phyloP scores from a whole-genome alignment of 1,139 yeast species.

The Arxiozyma telluris region DNA sequence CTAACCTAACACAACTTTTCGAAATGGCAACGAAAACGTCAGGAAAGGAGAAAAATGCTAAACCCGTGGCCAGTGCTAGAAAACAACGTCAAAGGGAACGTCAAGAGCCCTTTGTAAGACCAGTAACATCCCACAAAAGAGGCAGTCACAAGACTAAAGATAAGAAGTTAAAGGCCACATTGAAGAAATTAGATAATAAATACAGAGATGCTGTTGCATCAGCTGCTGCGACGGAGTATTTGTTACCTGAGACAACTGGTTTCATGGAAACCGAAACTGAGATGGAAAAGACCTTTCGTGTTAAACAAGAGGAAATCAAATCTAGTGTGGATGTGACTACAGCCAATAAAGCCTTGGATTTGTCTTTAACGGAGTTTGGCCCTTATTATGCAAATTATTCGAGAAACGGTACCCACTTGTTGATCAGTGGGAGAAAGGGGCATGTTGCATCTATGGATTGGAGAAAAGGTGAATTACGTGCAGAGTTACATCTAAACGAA shows the following conservation, averaged over 20 bases:
- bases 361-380: conserved; percentile 70
- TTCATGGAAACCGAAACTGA: conserved; percentile 80
- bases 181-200: conserved; percentile 60
- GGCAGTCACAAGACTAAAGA: conserved; percentile 36
- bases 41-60: neutral
- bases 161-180: conserved; percentile 52
- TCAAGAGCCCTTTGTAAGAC: conserved; percentile 1
- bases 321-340: conserved; percentile 75
- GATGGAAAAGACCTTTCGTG: conserved; percentile 85
- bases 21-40: neutral
- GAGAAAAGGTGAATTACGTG: conserved; percentile 73
- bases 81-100: conserved; percentile 2
- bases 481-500: conserved; percentile 80
- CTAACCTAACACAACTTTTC: neutral
- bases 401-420: conserved; percentile 75
- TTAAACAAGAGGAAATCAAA: conserved; percentile 69
- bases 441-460: conserved; percentile 96
- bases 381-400: conserved; percentile 79
- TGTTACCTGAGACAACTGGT: conserved; percentile 78
- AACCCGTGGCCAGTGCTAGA: conserved; percentile 2
- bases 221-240: conserved; percentile 79
- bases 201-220: conserved; percentile 70
- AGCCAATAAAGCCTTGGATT: conserved; percentile 63
- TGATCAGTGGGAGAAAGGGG: conserved; percentile 84
- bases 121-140: conserved; percentile 10